These are phyloP conservation scores for Ambrosia artemisiifolia DNA, from an alignment of 129 eudicot species.

Conservation along the genomic window DNA sequence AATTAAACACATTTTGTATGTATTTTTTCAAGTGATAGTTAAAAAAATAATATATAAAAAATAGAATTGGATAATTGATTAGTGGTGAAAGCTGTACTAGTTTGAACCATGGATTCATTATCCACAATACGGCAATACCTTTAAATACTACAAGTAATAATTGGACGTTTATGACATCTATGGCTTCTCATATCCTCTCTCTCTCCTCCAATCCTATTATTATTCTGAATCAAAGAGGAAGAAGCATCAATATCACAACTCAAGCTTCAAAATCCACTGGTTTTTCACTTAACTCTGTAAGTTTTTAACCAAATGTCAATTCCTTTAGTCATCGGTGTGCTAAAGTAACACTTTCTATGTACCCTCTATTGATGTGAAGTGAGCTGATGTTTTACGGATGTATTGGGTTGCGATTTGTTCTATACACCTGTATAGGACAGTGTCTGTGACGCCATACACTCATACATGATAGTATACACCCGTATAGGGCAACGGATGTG, in stretches of 20 bases:
- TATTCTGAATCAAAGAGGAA: conserved; percentile 12
- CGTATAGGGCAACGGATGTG: too few relatives aligned
- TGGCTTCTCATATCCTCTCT: conserved; percentile 26
- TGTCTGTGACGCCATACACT: too few relatives aligned
- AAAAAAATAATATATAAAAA: neutral
- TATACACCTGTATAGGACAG: too few relatives aligned
- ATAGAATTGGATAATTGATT: neutral
- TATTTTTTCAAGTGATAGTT: neutral
- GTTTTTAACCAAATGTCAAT: neutral
- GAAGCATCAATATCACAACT: conserved; percentile 6
- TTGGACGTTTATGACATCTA: neutral
- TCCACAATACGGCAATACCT: conserved; percentile 15
- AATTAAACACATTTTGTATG: neutral
- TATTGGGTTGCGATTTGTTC: too few relatives aligned
- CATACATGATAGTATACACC: too few relatives aligned
- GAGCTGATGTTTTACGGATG: too few relatives aligned
- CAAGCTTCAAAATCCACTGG: conserved; percentile 33
- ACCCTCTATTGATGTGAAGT: too few relatives aligned
- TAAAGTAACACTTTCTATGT: too few relatives aligned
- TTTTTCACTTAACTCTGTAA: conserved; percentile 28
- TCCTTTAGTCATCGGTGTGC: too few relatives aligned
- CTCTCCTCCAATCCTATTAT: conserved; percentile 3
- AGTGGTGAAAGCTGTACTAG: conserved; percentile 1
- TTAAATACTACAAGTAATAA: neutral
- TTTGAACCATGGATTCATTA: conserved; percentile 27